Evolutionary conservation across 805 yeast genomes (phyloP), one percentile per base, ranked within the genome.

Genomic region (Saccharomycopsis microspora): DNA sequence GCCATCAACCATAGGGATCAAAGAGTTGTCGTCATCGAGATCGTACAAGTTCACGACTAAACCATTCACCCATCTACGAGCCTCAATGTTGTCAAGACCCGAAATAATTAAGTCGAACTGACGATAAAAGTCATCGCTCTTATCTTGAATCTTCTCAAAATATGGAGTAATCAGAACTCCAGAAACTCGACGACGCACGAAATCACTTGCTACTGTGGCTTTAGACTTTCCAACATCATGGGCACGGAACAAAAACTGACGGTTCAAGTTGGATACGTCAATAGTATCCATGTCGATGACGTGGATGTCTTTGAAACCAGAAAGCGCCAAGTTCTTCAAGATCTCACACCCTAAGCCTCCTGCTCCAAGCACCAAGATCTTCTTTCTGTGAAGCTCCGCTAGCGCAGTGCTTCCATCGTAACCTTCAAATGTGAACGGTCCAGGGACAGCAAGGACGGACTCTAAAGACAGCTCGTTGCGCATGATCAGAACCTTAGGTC

Each of bases 311-410:
- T 64, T 65, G 58, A 85, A 80, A 4, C 90, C 90, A n/a, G 78
- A 69, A 33, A 80, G 64, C 1, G 85, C 85, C 45, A 85, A 66
- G 60, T 82, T 74, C 62, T 85, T 85, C 42, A 84, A 63, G 32
- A 84, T 80, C 61, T 85, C 93, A 63, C 94, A 84, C 3, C 94
- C 94, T 29, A 84, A 64, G 0, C 94, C 94, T 0, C 94, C 94
- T 1, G 90, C 90, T 1, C 94, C 94, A 41, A 83, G 72, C 5
- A 76, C 76, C 30, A 68, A 54, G 4, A 67, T 47, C 43, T 63
- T 60, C n/a, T 65, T 55, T 0, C 49, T n/a, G 5, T 39, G 36
- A 6, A 50, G 37, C n/a, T 48, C 41, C 9, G 31, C 32, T 4
- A 42, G 9, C n/a, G 34, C 39, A 31, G 19, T 3, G 5, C 36